A percentile compares a stretch with the other conserved stretches of the same genome.
Evolutionary conservation across 73 alveolate species (phyloP).

Genomic region (Tetrahymena malaccensis): DNA sequence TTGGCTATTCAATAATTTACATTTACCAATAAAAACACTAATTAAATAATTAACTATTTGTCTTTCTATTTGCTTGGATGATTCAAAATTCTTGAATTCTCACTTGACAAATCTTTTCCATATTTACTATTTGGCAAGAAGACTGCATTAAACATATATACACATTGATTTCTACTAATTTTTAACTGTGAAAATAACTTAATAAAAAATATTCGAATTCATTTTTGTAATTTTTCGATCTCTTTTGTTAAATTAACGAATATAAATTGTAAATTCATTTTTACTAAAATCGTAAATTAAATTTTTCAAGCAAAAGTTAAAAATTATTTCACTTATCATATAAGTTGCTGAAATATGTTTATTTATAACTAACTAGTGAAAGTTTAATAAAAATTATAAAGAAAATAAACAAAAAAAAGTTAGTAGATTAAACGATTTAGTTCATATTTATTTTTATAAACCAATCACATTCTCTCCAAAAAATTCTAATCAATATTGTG

Average conservation of each 20-base stretch:
- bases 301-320: background rate
- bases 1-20: background rate
- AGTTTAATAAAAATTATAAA: background rate
- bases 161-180: background rate
- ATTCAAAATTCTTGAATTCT: background rate
- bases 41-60: background rate
- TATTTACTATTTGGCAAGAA: background rate
- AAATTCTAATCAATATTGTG: background rate
- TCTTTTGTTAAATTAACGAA: background rate
- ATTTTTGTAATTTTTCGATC: background rate
- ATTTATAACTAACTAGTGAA: background rate
- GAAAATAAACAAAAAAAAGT: background rate
- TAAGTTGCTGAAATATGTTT: no score
- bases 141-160: no score
- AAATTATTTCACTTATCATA: no score
- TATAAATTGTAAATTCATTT: no score
- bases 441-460: background rate
- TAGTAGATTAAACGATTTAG: background rate
- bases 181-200: background rate
- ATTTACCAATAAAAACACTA: background rate
- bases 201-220: background rate
- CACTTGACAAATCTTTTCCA: background rate
- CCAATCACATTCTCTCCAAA: background rate
- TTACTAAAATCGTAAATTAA: no score
- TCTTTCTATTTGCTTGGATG: background rate